A percentile compares a stretch with the other conserved stretches of the same genome.
Conservation (phyloP, 305 asterid species). For the Fraxinus paxiana region DNA sequence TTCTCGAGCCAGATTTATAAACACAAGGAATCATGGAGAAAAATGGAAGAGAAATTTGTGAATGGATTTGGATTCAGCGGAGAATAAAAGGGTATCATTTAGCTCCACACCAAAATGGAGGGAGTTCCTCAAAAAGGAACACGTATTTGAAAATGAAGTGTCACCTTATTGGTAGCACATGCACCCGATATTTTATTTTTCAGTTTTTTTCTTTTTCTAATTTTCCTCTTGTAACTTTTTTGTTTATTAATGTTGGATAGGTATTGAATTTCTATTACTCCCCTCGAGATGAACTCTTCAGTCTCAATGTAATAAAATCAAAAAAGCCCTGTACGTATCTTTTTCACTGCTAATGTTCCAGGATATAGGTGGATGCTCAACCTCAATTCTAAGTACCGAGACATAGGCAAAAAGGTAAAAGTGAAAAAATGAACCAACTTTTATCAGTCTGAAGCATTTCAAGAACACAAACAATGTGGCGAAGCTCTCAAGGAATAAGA, state of each 20-base stretch:
- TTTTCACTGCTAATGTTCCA: not conserved
- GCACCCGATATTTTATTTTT: not conserved
- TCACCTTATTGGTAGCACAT: not conserved
- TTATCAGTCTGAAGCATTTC: not conserved
- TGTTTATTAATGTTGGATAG: not conserved
- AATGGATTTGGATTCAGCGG: not conserved
- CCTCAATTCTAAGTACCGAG: not conserved
- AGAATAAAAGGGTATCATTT: not conserved
- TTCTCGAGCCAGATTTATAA: not conserved
- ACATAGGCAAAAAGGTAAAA: not conserved
- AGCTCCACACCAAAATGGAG: not conserved
- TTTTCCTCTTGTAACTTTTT: not conserved
- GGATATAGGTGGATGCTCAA: not conserved
- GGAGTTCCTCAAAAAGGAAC: not conserved
- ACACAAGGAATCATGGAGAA: not conserved
- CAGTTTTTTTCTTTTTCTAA: not conserved
- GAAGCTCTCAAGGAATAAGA: not conserved
- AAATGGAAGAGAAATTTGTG: not conserved
- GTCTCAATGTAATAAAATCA: not conserved
- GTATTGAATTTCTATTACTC: not conserved
- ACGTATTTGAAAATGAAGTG: not conserved
- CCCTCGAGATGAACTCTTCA: not conserved
- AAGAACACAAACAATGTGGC: not conserved
- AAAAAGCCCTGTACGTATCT: not conserved
- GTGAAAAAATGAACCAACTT: not conserved